Evolutionary conservation across 805 yeast species (phyloP), one percentile per base, ranked within the genome.

Genomic region (Pichia eremophila): DNA sequence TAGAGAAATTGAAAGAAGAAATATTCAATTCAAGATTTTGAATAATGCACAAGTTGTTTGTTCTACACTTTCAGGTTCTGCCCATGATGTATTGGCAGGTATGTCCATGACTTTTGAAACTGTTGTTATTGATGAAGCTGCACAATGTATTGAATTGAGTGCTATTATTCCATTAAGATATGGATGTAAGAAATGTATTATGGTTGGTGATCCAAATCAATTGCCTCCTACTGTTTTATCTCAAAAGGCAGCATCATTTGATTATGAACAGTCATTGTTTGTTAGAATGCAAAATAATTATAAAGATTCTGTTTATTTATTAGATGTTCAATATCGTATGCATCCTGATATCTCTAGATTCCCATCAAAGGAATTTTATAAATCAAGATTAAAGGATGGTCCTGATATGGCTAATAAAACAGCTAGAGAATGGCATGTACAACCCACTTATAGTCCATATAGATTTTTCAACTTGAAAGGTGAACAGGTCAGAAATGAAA

Each of bases 181-280:
- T 62, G 98, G 98, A 2, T 85, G 95, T 57, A 81, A 75, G 50
- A 79, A 81, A 47, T 91, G 98, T 68, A 83, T 93, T 43, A 85
- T 93, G 95, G 99, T 93, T 41, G 99, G 99, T 63, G 99, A 93
- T 68, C 98, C 98, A 2, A 90, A 93, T 62, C 99, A 93, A 67
- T 73, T 93, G 52, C 99, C 99, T 0, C 99, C 99, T 0, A 91
- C 99, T 0, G 98, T 91, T 11, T 67, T 93, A 18, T 91, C 97
- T 0, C 89, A 85, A 56, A 83, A 79, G 14, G 98, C 99, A 1
- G 83, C 95, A 1, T 70, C 77, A 5, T 77, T 72, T 56, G 78
- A 79, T 40, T 93, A 93, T 60, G 96, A 91, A 53, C 96, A 91
- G 64, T 85, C 95, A 60, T 70, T 93, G 59, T 93, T 93, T 64